Percentiles rank a stretch among this genome's conserved stretches.
Evolutionary conservation across 805 yeast species (phyloP).

Genomic region (Suhomyces xylopsoci): DNA sequence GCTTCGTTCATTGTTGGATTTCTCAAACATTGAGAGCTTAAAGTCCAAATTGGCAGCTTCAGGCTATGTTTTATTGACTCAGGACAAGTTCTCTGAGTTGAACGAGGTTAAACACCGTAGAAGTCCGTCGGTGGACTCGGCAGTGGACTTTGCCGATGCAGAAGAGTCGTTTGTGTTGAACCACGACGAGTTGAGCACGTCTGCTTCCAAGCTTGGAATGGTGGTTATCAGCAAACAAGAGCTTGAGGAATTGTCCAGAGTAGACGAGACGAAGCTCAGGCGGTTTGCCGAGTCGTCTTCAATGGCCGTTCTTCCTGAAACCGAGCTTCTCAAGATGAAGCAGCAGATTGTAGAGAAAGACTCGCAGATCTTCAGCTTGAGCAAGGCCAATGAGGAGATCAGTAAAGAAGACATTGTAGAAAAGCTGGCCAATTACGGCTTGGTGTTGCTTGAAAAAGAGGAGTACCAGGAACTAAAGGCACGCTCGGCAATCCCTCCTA

Average conservation of each 20-base stretch:
- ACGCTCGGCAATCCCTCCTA: constrained; percentile 10
- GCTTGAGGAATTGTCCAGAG: constrained; percentile 13
- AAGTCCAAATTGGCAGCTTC: constrained; percentile 3
- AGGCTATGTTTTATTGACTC: constrained; percentile 7
- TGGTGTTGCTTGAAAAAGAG: constrained; percentile 27
- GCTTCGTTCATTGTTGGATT: not conserved
- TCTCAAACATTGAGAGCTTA: not conserved
- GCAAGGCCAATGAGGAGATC: constrained; percentile 8
- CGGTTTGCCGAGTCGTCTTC: constrained; percentile 19
- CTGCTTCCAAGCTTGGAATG: constrained; percentile 26
- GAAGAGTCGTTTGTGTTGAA: constrained; percentile 27
- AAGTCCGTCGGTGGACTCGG: constrained; percentile 1
- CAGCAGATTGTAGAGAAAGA: constrained; percentile 31
- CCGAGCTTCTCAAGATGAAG: constrained; percentile 14
- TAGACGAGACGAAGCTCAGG: constrained; percentile 15
- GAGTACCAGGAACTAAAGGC: constrained; percentile 29
- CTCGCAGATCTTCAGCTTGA: constrained; percentile 22
- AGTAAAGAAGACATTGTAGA: constrained; percentile 23
- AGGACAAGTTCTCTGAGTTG: constrained; percentile 6
- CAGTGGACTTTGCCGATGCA: constrained; percentile 21
- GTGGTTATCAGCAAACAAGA: constrained; percentile 20
- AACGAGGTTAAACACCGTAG: not conserved
- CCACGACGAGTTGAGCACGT: constrained; percentile 23
- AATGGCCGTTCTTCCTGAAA: constrained; percentile 24
- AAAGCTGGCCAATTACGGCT: constrained; percentile 29